Evolutionary conservation across 345 rosid genomes (phyloP), one percentile per base, ranked within the genome.

Genomic region (Melaleuca alternifolia): DNA sequence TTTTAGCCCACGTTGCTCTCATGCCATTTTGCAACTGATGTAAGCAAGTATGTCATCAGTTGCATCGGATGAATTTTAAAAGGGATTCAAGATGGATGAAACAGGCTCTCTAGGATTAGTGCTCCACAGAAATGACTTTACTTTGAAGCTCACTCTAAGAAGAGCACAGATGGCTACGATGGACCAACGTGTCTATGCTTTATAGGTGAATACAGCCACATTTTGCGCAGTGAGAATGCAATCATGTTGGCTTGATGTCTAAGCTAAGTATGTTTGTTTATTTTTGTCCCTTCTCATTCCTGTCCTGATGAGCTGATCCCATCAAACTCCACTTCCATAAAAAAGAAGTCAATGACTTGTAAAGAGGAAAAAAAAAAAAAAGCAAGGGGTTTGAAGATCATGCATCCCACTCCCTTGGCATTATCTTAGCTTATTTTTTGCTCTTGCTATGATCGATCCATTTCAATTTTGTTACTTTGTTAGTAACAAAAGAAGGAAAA

Each of bases 261-360:
- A 89, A 89, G 90, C 83, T 62, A 89, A 85, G 89, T 87, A 89
- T 89, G 90, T 85, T 85, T 57, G n/a, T n/a, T n/a, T n/a, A n/a
- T 85, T 23, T 14, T 18, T 50, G 33, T 21, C 15, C 1, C 11
- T 18, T 48, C 28, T 48, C 50, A 26, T 15, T 12, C 83, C 11
- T 51, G 51, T 61, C 51, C 46, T 28, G 33, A 83, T 83, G 4
- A 50, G 52, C 88, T 79, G 84, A 46, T 79, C 37, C 50, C 50
- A 51, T 86, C 84, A 54, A 79, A 77, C 50, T 48, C 65, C 75
- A 85, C 86, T 85, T 6, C 53, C 86, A 48, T n/a, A 37, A 71
- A 20, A 24, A 33, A 71, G 46, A 18, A 37, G 79, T 71, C 79
- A 71, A 37, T 37, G 48, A 71, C 79, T 37, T 33, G 4, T 71